These are phyloP conservation scores for Cucurbita argyrosperma DNA, from an alignment of 306 rosid genomes.

Conservation along the genomic window DNA sequence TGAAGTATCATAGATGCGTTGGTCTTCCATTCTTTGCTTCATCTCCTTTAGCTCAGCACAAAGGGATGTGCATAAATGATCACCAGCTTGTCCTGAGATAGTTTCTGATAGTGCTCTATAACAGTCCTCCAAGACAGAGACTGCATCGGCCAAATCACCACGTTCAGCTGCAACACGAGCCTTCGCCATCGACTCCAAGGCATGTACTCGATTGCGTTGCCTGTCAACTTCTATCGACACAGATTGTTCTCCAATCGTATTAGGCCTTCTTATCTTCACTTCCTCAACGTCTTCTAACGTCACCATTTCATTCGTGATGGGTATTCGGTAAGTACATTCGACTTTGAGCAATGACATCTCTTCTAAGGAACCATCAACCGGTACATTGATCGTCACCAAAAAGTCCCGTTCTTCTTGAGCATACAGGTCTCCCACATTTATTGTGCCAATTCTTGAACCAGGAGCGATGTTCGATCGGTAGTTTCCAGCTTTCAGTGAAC, in stretches of 20 bases:
- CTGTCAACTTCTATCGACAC: conserved; percentile 10
- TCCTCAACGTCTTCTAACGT: neutral
- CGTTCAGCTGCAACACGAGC: conserved; percentile 6
- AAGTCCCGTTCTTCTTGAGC: conserved; percentile 13
- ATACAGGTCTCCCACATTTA: conserved; percentile 12
- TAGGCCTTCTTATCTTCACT: conserved; percentile 3
- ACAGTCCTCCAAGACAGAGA: conserved; percentile 5
- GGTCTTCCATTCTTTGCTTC: conserved; percentile 10
- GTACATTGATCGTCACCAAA: conserved; percentile 7
- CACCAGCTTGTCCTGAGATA: conserved; percentile 7
- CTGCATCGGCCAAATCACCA: conserved; percentile 5
- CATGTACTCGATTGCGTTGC: conserved; percentile 4
- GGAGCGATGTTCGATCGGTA: neutral
- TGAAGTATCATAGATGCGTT: conserved; percentile 4
- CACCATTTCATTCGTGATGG: conserved; percentile 2
- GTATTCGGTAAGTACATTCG: neutral
- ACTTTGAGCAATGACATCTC: conserved; percentile 5
- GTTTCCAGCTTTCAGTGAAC: conserved; percentile 7
- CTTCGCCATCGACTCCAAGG: conserved; percentile 3
- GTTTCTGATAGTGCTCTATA: neutral
- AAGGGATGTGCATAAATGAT: conserved; percentile 3
- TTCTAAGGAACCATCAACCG: neutral
- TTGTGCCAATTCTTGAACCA: neutral
- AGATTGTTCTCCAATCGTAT: neutral
- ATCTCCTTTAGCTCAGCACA: conserved; percentile 11